A percentile compares a stretch with the other conserved stretches of the same genome.
phyloP scores from a whole-genome alignment of 2,329 filamentous ascomycete genomes.

The Cladosporium sp. region DNA sequence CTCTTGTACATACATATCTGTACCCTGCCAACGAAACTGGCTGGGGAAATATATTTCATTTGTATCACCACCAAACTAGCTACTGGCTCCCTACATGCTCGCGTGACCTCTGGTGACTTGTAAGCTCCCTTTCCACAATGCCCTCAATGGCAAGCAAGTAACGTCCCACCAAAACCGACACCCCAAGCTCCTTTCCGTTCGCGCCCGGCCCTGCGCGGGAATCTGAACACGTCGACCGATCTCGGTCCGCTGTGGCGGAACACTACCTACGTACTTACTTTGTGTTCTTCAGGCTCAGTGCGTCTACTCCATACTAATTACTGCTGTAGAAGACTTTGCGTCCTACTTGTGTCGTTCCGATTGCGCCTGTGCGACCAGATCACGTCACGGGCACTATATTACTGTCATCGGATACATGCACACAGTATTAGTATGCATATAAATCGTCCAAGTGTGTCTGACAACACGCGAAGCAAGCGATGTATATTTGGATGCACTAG shows the following conservation, averaged over 20 bases:
- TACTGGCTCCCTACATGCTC: background rate
- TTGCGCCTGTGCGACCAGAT: no score
- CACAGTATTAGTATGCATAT: no score
- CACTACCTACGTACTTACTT: conserved; percentile 74
- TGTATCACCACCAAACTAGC: conserved; percentile 1
- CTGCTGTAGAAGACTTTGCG: no score
- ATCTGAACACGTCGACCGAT: conserved; percentile 1
- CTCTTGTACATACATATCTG: conserved; percentile 12
- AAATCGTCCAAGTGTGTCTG: no score
- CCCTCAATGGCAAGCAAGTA: no score
- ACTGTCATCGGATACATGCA: no score
- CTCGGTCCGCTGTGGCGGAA: background rate
- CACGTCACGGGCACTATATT: no score
- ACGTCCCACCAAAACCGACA: background rate
- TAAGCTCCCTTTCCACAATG: no score
- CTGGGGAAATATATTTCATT: conserved; percentile 6
- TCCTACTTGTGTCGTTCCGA: no score
- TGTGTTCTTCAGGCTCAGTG: conserved; percentile 84
- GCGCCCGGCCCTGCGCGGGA: background rate
- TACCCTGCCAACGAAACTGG: background rate
- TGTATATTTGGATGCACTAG: no score
- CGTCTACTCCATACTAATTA: conserved; percentile 32
- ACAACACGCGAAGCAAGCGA: no score
- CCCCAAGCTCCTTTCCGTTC: background rate
- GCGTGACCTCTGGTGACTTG: background rate